Conservation (phyloP, 331 rosid species). For the Prunus yedoensis region DNA sequence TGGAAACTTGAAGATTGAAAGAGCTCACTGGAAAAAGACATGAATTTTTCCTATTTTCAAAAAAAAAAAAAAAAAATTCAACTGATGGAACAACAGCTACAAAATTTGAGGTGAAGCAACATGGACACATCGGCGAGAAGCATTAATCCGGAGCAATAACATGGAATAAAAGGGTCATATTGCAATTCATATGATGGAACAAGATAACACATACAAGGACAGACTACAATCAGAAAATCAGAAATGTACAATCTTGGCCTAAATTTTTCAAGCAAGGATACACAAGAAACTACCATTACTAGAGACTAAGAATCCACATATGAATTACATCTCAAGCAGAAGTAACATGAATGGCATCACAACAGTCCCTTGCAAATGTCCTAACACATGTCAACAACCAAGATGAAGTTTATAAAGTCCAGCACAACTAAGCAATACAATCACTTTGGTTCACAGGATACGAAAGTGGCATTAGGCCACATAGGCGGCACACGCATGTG, state of each 20-base stretch:
- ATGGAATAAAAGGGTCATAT: background rate
- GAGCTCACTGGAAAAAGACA: background rate
- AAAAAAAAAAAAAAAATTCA: background rate
- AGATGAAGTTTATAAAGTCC: background rate
- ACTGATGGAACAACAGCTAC: background rate
- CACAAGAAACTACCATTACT: background rate
- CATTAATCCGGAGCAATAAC: background rate
- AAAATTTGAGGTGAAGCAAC: background rate
- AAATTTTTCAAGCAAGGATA: background rate
- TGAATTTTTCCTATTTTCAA: background rate
- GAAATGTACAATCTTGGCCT: background rate
- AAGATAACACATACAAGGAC: background rate
- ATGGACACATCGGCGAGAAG: background rate
- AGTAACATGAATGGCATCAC: background rate
- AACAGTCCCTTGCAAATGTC: background rate
- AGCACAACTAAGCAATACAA: background rate
- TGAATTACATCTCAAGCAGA: background rate
- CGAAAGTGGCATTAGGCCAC: background rate
- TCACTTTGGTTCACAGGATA: background rate
- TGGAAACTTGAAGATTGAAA: background rate
- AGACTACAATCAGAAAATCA: background rate
- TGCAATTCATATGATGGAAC: background rate
- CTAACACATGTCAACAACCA: background rate
- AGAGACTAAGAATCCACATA: background rate
- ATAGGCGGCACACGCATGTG: background rate